A percentile compares a stretch with the other conserved stretches of the same genome.
These are phyloP conservation scores for Podila horticola DNA, from an alignment of 192 early-diverging fungal species.

Conservation along the genomic window DNA sequence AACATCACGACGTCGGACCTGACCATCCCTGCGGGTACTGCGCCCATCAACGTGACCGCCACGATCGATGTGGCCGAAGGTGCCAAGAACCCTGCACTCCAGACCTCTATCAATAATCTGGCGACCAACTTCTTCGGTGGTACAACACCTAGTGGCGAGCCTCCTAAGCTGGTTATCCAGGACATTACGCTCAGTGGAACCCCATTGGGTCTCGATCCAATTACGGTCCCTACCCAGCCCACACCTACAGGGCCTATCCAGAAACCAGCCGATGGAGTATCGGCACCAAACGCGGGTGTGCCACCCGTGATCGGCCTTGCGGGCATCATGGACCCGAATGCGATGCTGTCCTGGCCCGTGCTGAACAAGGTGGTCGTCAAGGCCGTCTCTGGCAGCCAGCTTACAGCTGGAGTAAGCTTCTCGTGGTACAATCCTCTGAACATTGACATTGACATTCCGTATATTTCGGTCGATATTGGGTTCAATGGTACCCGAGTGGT, in stretches of 20 bases:
- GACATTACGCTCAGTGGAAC: conserved; percentile 12
- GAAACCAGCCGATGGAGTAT: conserved; percentile 1
- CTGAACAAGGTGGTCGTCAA: conserved; percentile 37
- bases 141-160: conserved; percentile 22
- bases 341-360: conserved; percentile 19
- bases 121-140: conserved; percentile 34
- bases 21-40: conserved; percentile 25
- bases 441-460: conserved; percentile 36
- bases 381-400: conserved; percentile 33
- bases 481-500: conserved; percentile 38
- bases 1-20: conserved; percentile 28
- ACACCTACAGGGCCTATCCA: conserved; percentile 18
- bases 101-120: conserved; percentile 35
- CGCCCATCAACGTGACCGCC: conserved; percentile 29
- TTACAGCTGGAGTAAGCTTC: conserved; percentile 47
- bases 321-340: conserved; percentile 21
- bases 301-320: conserved; percentile 35
- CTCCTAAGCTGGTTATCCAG: conserved; percentile 21
- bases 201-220: conserved; percentile 27
- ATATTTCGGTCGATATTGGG: conserved; percentile 29
- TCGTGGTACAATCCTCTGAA: conserved; percentile 44
- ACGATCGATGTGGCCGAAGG: conserved; percentile 37
- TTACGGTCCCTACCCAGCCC: conserved; percentile 21
- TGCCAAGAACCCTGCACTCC: conserved; percentile 13
- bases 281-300: neutral